Conservation (phyloP, 2,329 filamentous ascomycete genomes). For the Nemania sp. region DNA sequence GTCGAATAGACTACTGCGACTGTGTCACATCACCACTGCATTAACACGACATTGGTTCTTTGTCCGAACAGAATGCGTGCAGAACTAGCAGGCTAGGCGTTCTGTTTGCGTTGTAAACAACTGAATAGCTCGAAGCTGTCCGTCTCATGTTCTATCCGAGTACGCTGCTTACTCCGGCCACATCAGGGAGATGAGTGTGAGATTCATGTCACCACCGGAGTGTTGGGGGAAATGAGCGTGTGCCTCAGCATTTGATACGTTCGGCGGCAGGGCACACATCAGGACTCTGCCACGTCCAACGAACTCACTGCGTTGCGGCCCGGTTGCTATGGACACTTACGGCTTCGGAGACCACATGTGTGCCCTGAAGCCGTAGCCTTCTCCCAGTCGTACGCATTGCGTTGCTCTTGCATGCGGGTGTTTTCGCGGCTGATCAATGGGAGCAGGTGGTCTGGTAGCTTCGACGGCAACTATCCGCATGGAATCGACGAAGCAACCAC, state of each 20-base stretch:
- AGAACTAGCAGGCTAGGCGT: slow-evolving; percentile 2
- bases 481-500: slow-evolving; percentile 18
- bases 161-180: slow-evolving; percentile 3
- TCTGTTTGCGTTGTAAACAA: slow-evolving; percentile 6
- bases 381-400: neutral
- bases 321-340: neutral
- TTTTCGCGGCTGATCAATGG: slow-evolving; percentile 16
- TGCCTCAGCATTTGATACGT: neutral
- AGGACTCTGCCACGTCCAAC: neutral
- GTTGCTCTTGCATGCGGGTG: slow-evolving; percentile 4
- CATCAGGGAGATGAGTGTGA: neutral
- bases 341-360: neutral
- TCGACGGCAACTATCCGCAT: slow-evolving; percentile 23
- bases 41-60: slow-evolving; percentile 19
- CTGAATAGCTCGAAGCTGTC: slow-evolving; percentile 8
- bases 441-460: slow-evolving; percentile 13
- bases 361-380: neutral
- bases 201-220: neutral
- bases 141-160: neutral
- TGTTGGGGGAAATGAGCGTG: slow-evolving; percentile 1
- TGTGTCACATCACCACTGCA: slow-evolving; percentile 25
- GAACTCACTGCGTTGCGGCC: neutral
- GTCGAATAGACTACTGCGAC: slow-evolving; percentile 28
- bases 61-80: slow-evolving; percentile 14
- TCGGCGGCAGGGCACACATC: neutral